Percentiles rank a stretch among this genome's conserved stretches.
These are phyloP conservation scores for Millerozyma miso DNA, from an alignment of 805 yeast species.

Conservation along the genomic window DNA sequence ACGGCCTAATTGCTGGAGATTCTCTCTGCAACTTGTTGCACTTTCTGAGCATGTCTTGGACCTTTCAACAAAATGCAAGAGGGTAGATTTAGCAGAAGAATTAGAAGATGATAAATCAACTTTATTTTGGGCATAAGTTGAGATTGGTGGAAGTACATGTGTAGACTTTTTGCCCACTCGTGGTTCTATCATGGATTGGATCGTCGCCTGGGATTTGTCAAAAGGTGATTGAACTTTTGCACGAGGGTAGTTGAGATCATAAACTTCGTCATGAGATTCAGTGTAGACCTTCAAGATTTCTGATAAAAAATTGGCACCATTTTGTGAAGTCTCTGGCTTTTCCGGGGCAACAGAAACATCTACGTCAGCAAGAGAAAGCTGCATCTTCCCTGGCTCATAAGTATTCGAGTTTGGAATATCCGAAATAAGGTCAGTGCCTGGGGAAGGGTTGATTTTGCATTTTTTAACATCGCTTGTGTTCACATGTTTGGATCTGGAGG, in stretches of 20 bases:
- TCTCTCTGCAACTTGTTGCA: conserved; percentile 31
- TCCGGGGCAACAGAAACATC: not conserved
- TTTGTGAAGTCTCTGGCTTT: not conserved
- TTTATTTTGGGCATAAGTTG: not conserved
- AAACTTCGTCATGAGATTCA: conserved; percentile 30
- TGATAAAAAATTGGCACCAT: conserved; percentile 20
- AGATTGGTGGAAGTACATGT: conserved; percentile 5
- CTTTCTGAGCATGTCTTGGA: conserved; percentile 61
- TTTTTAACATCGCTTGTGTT: not conserved
- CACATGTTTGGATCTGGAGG: conserved; percentile 25
- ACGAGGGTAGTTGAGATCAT: conserved; percentile 32
- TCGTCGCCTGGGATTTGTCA: conserved; percentile 44
- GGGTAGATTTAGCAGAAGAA: conserved; percentile 7
- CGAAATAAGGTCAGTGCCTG: not conserved
- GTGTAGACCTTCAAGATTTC: conserved; percentile 32
- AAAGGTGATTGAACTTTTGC: conserved; percentile 21
- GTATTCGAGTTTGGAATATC: not conserved
- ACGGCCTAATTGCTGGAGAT: conserved; percentile 56
- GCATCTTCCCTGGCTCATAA: not conserved
- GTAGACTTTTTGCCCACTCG: conserved; percentile 9
- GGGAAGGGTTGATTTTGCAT: not conserved
- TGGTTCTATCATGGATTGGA: conserved; percentile 46
- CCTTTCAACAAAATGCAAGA: conserved; percentile 45
- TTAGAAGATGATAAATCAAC: not conserved
- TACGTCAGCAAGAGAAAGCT: not conserved